Evolutionary conservation across 2,329 filamentous ascomycete genomes (phyloP).

Genomic region (Zasmidium angulare): DNA sequence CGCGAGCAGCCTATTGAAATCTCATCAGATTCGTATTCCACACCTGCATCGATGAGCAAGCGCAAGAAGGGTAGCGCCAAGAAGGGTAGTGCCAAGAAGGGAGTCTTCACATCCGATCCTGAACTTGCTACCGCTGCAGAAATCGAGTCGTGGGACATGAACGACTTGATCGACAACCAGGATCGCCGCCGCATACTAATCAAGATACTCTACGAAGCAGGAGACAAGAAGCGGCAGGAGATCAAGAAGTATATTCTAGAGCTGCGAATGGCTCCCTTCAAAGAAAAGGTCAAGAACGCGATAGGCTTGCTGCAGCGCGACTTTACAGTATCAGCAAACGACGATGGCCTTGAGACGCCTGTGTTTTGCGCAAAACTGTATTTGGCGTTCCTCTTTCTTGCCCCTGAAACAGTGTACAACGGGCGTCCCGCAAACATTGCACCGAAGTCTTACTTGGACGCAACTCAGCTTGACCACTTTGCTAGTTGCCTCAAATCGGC

Average conservation of each 20-base stretch:
- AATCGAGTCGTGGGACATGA: conserved; percentile 17
- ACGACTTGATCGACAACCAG: conserved; percentile 8
- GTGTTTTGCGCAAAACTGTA: conserved; percentile 15
- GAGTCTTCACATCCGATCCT: too few species aligned
- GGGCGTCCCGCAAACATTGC: background rate
- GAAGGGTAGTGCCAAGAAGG: background rate
- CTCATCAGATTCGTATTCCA: conserved; percentile 18
- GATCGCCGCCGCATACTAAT: conserved; percentile 47
- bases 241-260: conserved; percentile 11
- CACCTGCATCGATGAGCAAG: background rate
- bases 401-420: conserved; percentile 5
- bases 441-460: background rate
- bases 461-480: conserved; percentile 1
- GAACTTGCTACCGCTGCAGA: conserved; percentile 11
- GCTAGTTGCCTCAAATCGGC: conserved; percentile 9
- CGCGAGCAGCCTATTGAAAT: conserved; percentile 13
- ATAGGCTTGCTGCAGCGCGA: conserved; percentile 1
- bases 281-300: background rate
- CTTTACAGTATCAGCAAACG: background rate
- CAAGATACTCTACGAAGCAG: conserved; percentile 39
- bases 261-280: conserved; percentile 6
- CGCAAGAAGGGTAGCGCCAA: background rate
- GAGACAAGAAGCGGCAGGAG: conserved; percentile 9
- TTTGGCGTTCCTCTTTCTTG: conserved; percentile 12
- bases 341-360: conserved; percentile 1